Evolutionary conservation across 169 alveolate species (phyloP), one percentile per base, ranked within the genome.

Genomic region (Perkinsus olseni): DNA sequence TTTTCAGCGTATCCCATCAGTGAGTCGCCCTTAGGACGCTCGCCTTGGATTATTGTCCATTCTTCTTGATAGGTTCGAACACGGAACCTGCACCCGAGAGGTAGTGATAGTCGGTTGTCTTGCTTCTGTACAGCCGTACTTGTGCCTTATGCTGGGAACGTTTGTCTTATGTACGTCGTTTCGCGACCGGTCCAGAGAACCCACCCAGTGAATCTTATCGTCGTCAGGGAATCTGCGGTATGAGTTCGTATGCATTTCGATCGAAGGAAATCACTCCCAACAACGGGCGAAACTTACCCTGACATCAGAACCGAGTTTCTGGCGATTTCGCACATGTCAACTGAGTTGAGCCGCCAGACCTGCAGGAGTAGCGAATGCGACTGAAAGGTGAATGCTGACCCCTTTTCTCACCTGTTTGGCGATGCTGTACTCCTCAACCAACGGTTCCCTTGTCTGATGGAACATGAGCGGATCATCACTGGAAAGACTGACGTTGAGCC

Each of bases 381-480:
- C 1, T 91, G n/a, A 39, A 13, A 39, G 34, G 17, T 6, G 40
- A 17, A 11, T 13, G 74, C 34, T 13, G n/a, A 74, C 50, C 17
- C 40, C 37, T n/a, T n/a, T 13, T 39, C 94, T 40, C 50, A 95
- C 96, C 94, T 96, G 96, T 36, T 96, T 96, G 21, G 98, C 97
- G 92, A 97, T 96, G 36, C 98, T 97, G 93, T 98, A 98, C 93
- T 98, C 99, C 93, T 98, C 99, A 38, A 98, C 94, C 38, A 98
- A 95, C 37, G 99, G 98, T 92, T 98, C 99, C 39, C 96, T 97
- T 0, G 99, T 98, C 91, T 97, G 95, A 94, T 97, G 99, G 93
- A 98, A 96, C 96, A 98, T 98, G 91, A 98, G 94, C 10, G 99
- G 99, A 94, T 98, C 99, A 93, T 98, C 99, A 21, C 99, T 98